These are phyloP conservation scores for Aureobasidium sp. DNA, from an alignment of 2,329 filamentous ascomycete species.

Conservation along the genomic window DNA sequence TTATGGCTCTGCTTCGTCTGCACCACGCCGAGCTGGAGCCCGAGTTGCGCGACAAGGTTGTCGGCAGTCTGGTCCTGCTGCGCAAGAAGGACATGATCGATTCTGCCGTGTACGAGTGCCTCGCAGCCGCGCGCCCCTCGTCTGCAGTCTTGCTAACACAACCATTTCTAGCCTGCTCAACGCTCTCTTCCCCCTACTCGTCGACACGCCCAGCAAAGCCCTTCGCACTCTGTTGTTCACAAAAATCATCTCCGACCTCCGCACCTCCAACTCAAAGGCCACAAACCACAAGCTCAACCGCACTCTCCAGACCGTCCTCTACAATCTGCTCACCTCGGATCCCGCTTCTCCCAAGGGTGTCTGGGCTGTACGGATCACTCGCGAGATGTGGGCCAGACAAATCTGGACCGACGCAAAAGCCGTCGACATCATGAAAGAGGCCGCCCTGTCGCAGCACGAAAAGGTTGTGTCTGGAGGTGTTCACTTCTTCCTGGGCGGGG, in stretches of 20 bases:
- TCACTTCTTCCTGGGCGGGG: constrained; percentile 90
- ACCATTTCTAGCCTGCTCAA: constrained; percentile 56
- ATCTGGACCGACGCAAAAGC: constrained; percentile 92
- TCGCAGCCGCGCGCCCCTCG: constrained; percentile 15
- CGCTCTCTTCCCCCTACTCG: constrained; percentile 87
- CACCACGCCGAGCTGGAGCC: constrained; percentile 78
- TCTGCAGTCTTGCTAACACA: constrained; percentile 17
- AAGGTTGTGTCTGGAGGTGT: constrained; percentile 86
- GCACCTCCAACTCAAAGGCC: constrained; percentile 76
- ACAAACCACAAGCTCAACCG: constrained; percentile 91
- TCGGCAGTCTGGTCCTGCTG: constrained; percentile 79
- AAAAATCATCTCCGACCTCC: constrained; percentile 86
- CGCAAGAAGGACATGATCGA: constrained; percentile 89
- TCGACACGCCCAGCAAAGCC: constrained; percentile 86
- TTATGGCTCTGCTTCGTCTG: constrained; percentile 71
- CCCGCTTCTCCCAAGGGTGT: constrained; percentile 76
- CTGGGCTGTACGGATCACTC: constrained; percentile 92
- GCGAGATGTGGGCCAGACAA: constrained; percentile 93
- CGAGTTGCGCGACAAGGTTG: constrained; percentile 88
- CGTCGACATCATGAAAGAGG: constrained; percentile 98
- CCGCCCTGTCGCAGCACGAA: constrained; percentile 78
- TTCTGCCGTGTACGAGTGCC: constrained; percentile 54
- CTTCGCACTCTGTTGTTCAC: constrained; percentile 75
- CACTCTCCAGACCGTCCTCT: constrained; percentile 86
- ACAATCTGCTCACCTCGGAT: constrained; percentile 84